phyloP scores from a whole-genome alignment of 2,329 filamentous ascomycete genomes.

The Penicillium decumbens region DNA sequence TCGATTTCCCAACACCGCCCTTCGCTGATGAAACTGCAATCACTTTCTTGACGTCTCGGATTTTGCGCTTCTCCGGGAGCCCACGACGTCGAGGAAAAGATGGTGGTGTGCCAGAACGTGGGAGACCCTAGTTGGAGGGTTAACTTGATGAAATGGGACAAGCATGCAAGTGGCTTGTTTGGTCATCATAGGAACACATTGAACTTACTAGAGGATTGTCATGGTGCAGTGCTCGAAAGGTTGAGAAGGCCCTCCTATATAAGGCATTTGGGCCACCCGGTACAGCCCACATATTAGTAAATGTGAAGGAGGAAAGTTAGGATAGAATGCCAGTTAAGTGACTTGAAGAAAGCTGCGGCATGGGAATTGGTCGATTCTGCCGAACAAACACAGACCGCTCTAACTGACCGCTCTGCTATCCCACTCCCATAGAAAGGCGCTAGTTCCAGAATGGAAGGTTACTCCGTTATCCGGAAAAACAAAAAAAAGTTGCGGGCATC shows the following conservation, averaged over 20 bases:
- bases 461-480: slow-evolving; percentile 23
- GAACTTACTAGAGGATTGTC: slow-evolving; percentile 76
- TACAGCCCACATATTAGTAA: not conserved
- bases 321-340: not conserved
- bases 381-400: not conserved
- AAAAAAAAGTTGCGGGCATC: slow-evolving; percentile 21
- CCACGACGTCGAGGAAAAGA: slow-evolving; percentile 70
- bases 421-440: not conserved
- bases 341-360: not conserved
- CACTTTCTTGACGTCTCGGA: slow-evolving; percentile 82
- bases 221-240: slow-evolving; percentile 57
- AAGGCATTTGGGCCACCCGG: slow-evolving; percentile 17
- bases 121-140: slow-evolving; percentile 63
- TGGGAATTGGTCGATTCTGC: slow-evolving; percentile 12
- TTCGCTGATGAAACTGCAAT: slow-evolving; percentile 96
- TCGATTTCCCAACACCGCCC: slow-evolving; percentile 96
- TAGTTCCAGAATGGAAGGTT: slow-evolving; percentile 14
- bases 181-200: not conserved
- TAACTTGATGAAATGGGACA: not conserved
- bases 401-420: not conserved
- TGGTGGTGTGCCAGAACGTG: slow-evolving; percentile 65
- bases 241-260: slow-evolving; percentile 54
- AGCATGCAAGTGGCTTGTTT: not conserved
- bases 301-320: not conserved
- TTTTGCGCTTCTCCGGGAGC: slow-evolving; percentile 73